Base-by-base conservation (phyloP, 768 basidiomycete genomes). In the Tylopilus rubrobrunneus region DNA sequence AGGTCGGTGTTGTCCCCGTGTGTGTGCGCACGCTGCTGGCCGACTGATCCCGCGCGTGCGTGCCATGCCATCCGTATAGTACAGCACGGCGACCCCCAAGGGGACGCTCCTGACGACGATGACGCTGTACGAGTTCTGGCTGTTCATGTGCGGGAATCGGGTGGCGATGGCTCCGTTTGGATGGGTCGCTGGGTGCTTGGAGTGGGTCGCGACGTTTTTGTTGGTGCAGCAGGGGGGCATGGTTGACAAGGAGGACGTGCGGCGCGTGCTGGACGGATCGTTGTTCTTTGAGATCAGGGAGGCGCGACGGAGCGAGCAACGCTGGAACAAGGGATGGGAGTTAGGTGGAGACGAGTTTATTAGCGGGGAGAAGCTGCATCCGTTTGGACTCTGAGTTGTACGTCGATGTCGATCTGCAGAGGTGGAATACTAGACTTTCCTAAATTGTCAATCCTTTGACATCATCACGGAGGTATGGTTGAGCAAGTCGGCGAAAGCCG, bases 181-280 rank as follows among this genome's bases (percentile, higher is more conserved):
- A 19, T 69, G 67, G 66, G 36, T 59, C 9, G 74, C 71, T 0
- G 68, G 66, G 8, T 54, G 66, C 37, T 65, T 76, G 53, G 75
- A 77, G 57, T 76, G 74, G 73, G 34, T 60, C 36, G 61, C 72
- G 15, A 70, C 72, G 31, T 76, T 72, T 52, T 49, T 76, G 41
- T 52, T 78, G 19, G 60, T 78, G 61, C 78, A 76, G 0, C 61
- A 60, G 43, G 67, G 76, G 27, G 75, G 76, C 8, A 53, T 67
- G 45, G 62, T 78, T 42, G 65, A 19, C 19, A 19, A 19, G 19
- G 19, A 19, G 19, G 19, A 19, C 19, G 19, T 19, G 19, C 19
- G 19, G 19, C 19, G 19, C 1, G 59, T 77, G 14, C 69, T 76
- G 25, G 76, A 78, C 36, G 78, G 76, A 10, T 70, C 68, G 44